Conservation (phyloP, 805 yeast species). For the Zygosaccharomyces lentus region DNA sequence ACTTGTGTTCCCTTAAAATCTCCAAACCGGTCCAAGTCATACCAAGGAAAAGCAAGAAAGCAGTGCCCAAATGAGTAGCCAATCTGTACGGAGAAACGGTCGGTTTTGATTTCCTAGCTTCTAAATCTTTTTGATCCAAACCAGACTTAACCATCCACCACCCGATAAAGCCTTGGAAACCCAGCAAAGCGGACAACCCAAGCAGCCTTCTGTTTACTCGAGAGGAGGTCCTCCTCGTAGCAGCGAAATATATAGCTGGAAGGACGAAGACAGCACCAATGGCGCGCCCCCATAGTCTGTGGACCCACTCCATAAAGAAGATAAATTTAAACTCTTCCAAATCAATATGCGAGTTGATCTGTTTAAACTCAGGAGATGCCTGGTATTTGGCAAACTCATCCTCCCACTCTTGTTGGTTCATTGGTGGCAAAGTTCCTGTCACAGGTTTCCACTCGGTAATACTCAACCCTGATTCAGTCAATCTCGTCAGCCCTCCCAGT, state of each 20-base stretch:
- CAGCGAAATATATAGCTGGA: constrained; percentile 82
- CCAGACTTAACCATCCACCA: constrained; percentile 99
- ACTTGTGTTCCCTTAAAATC: constrained; percentile 67
- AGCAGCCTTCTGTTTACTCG: constrained; percentile 64
- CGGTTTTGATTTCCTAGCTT: constrained; percentile 85
- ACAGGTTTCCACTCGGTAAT: constrained; percentile 99
- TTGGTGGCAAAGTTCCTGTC: constrained; percentile 90
- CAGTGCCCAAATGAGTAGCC: constrained; percentile 91
- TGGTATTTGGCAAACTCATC: constrained; percentile 76
- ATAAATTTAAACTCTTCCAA: constrained; percentile 93
- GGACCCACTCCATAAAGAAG: constrained; percentile 97
- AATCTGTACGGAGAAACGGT: constrained; percentile 94
- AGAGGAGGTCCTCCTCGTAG: constrained; percentile 57
- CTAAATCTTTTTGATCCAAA: constrained; percentile 70
- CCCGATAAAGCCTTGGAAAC: constrained; percentile 92
- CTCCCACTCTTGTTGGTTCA: constrained; percentile 77
- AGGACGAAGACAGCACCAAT: constrained; percentile 79
- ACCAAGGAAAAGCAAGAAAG: constrained; percentile 79
- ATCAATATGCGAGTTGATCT: constrained; percentile 74
- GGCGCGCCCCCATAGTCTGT: constrained; percentile 84
- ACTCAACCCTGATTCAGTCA: constrained; percentile 92
- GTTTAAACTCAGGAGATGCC: constrained; percentile 85
- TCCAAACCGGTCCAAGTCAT: constrained; percentile 89
- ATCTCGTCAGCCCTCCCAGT: constrained; percentile 92
- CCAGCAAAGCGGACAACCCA: constrained; percentile 72